Base-by-base conservation (phyloP, 2,329 filamentous ascomycete species). In the Scolecobasidium constrictum region DNA sequence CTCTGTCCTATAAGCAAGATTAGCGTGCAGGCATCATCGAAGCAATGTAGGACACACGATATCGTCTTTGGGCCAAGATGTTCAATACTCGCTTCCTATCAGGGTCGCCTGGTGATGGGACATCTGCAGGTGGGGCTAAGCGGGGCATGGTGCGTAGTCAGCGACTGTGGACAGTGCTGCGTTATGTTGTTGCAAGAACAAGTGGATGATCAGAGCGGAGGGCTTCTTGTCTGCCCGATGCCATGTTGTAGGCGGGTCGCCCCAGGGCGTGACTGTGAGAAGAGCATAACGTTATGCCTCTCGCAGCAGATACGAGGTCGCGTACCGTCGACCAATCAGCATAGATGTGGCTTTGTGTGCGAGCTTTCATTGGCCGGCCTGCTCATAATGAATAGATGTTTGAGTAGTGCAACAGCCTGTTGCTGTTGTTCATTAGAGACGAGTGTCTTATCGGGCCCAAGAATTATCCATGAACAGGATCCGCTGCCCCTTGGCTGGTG, bases 1-100 rank as follows among this genome's bases (percentile, higher is more conserved):
- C 18, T 36, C 18, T 13, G 17, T 7, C 34, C 34, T 36, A 11
- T 36, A 36, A 15, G 26, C 26, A 9, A 15, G 9, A 31, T 9
- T 31, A 31, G 9, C 9, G 9, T 31, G 9, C 15, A 9, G 26
- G 9, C 15, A 9, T 31, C 26, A 9, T 15, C 26, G 9, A 9
- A 9, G 9, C 15, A 15, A 15, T 31, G 9, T 23, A 12, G 17
- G 12, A 12, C 38, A 13, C 39, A 44, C 42, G 42, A 28, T 44
- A 44, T 44, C 42, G n/a, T 20, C 42, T 19, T 21, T 44, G 42
- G 11, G 42, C 42, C 18, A 44, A 23, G 5, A 44, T 20, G 18
- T 44, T 44, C 28, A 44, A 21, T 9, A 28, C 38, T 4, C 42
- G 38, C 42, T 44, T 44, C 12, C 42, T 18, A 17, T 44, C 42